phyloP scores from a whole-genome alignment of 768 basidiomycete species.

The Sistotremastrum suecicum region DNA sequence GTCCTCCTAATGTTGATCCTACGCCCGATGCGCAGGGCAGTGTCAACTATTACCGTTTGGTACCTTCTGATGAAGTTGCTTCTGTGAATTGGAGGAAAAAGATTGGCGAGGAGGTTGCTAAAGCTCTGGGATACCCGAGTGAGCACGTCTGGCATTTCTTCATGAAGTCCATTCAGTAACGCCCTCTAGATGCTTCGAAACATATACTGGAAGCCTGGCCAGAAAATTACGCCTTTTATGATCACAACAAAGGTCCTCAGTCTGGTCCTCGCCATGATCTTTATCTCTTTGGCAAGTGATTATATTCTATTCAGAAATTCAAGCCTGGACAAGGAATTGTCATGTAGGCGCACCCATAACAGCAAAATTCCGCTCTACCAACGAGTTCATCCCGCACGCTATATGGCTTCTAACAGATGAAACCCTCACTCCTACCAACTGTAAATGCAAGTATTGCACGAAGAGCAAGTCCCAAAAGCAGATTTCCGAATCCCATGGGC shows the following conservation, averaged over 20 bases:
- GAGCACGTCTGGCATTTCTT: slow-evolving; percentile 7
- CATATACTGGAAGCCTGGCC: slow-evolving; percentile 60
- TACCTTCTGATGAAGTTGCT: slow-evolving; percentile 35
- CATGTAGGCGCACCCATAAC: slow-evolving; percentile 25
- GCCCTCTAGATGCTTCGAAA: slow-evolving; percentile 27
- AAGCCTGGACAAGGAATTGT: not conserved
- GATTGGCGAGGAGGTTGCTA: slow-evolving; percentile 28
- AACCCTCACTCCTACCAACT: slow-evolving; percentile 31
- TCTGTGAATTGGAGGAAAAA: slow-evolving; percentile 43
- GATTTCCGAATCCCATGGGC: slow-evolving; percentile 47
- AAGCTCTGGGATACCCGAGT: slow-evolving; percentile 36
- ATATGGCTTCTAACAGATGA: slow-evolving; percentile 58
- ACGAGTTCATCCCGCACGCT: slow-evolving; percentile 77
- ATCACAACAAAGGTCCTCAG: slow-evolving; percentile 56
- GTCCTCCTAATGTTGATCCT: slow-evolving; percentile 44
- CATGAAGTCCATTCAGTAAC: slow-evolving; percentile 4
- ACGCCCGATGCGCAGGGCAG: slow-evolving; percentile 43
- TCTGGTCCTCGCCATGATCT: slow-evolving; percentile 51
- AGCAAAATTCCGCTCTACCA: slow-evolving; percentile 60
- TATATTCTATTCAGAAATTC: not conserved
- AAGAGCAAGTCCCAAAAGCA: slow-evolving; percentile 48
- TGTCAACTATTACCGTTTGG: slow-evolving; percentile 56
- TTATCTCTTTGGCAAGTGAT: slow-evolving; percentile 55
- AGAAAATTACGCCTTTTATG: slow-evolving; percentile 50
- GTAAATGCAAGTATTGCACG: slow-evolving; percentile 66